These are phyloP conservation scores for Alternaria burnsii DNA, from an alignment of 2,329 filamentous ascomycete species.

Conservation along the genomic window DNA sequence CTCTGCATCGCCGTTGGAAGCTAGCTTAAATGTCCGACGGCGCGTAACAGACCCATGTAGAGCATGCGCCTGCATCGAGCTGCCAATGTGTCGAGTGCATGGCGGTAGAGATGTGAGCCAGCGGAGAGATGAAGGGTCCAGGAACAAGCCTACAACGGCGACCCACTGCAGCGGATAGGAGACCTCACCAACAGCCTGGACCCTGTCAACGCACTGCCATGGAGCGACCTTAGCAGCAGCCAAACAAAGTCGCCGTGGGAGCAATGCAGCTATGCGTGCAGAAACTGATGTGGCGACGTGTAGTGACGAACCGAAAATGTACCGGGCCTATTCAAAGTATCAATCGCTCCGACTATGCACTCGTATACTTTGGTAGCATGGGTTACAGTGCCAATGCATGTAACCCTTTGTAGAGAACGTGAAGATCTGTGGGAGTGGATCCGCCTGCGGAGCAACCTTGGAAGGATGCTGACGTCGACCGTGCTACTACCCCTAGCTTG, in stretches of 20 bases:
- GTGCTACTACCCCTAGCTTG: conserved; percentile 16
- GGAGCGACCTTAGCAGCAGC: conserved; percentile 3
- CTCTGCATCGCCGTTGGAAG: background rate
- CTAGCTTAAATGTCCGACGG: background rate
- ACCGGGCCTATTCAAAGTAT: background rate
- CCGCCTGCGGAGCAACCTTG: conserved; percentile 3
- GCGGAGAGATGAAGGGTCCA: conserved; percentile 13
- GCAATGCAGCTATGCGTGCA: background rate
- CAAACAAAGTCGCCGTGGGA: background rate
- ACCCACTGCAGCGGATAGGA: conserved; percentile 12
- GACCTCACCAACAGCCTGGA: conserved; percentile 2
- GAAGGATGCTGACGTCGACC: conserved; percentile 22
- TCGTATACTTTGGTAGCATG: background rate
- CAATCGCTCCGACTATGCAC: conserved; percentile 1
- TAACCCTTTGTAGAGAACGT: conserved; percentile 6
- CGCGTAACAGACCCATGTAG: background rate
- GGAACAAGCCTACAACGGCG: conserved; percentile 11
- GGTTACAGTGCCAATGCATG: conserved; percentile 13
- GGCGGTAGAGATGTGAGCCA: conserved; percentile 1
- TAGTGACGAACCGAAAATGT: background rate
- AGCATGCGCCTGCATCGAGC: background rate
- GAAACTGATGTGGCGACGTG: background rate
- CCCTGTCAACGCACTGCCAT: conserved; percentile 12
- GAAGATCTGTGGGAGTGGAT: conserved; percentile 15
- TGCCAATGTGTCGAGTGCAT: conserved; percentile 3